A percentile compares a stretch with the other conserved stretches of the same genome.
These are phyloP conservation scores for Stemphylium beticola DNA, from an alignment of 2,329 filamentous ascomycete genomes.

Conservation along the genomic window DNA sequence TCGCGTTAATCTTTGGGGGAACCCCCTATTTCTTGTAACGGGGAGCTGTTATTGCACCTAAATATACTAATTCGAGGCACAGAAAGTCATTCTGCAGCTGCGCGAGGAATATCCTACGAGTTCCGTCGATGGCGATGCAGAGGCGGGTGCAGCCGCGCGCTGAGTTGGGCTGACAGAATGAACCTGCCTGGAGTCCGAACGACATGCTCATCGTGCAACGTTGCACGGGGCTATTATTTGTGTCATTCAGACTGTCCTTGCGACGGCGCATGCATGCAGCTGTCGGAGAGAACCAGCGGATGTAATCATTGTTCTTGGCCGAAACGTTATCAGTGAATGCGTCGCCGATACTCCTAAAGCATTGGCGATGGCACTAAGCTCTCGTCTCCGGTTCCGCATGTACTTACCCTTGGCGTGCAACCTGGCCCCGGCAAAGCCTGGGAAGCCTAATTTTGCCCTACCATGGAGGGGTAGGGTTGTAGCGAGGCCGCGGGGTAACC, in stretches of 20 bases:
- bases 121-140: constrained; percentile 36
- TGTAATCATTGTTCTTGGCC: too few relatives aligned
- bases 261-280: neutral
- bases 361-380: constrained; percentile 4
- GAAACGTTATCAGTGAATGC: constrained; percentile 2
- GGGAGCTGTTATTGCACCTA: neutral
- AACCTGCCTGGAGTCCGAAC: constrained; percentile 9
- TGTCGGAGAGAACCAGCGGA: neutral
- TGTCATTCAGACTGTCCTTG: too few relatives aligned
- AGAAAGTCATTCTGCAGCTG: constrained; percentile 57
- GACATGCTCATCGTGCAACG: constrained; percentile 13
- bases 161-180: constrained; percentile 12
- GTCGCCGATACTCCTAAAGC: neutral
- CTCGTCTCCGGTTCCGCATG: constrained; percentile 2
- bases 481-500: constrained; percentile 18
- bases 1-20: neutral
- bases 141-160: constrained; percentile 28
- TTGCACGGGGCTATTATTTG: neutral
- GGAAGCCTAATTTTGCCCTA: constrained; percentile 5
- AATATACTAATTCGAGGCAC: constrained; percentile 14
- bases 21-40: neutral
- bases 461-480: constrained; percentile 20
- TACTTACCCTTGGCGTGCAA: constrained; percentile 9
- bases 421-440: constrained; percentile 3
- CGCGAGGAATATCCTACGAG: constrained; percentile 50